Base-by-base conservation (phyloP, 805 yeast species). In the Zygoascus biomembranicola region DNA sequence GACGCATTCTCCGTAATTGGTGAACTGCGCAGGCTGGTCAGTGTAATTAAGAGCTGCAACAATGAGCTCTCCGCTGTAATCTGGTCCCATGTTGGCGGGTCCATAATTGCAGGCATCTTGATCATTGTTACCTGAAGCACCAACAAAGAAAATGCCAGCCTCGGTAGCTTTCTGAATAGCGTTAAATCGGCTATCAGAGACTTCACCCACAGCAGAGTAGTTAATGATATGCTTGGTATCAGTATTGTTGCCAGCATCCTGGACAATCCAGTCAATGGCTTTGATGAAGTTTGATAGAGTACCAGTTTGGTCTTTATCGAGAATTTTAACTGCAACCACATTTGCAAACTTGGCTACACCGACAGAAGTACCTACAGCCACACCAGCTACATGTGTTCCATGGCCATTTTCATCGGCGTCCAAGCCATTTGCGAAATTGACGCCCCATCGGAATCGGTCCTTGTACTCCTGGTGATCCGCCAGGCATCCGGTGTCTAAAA, bases 351-450 rank as follows among this genome's bases (percentile, higher is more conserved):
- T 81, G 57, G 84, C 81, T 46, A 81, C 77, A 55, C 85, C 85
- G 68, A 87, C 73, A 85, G 94, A 56, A 85, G 87, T 69, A 92
- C 96, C 73, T 50, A 84, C 96, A 63, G 90, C 87, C 37, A 95
- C 89, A 71, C 96, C 97, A n/a, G 97, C 96, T 73, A 95, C 88
- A 66, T 90, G 97, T 47, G 96, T 88, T 65, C 97, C 97, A 71
- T 90, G 97, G 50, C 97, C 97, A 63, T 87, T 86, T 51, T 89
- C 94, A 68, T 90, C 96, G 60, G 84, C 89, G 52, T 77, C 77
- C 61, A 82, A 88, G 6, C 23, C 44, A 51, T 69, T 62, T 60
- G 95, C 95, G 60, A 87, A 76, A 54, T 95, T 87, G 50, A 82
- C 77, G 61, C 96, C 96, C 95, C 95, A 87, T 42, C 67, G 67